These are phyloP conservation scores for Phanerochaete carnosa DNA, from an alignment of 768 basidiomycete genomes.

Conservation along the genomic window DNA sequence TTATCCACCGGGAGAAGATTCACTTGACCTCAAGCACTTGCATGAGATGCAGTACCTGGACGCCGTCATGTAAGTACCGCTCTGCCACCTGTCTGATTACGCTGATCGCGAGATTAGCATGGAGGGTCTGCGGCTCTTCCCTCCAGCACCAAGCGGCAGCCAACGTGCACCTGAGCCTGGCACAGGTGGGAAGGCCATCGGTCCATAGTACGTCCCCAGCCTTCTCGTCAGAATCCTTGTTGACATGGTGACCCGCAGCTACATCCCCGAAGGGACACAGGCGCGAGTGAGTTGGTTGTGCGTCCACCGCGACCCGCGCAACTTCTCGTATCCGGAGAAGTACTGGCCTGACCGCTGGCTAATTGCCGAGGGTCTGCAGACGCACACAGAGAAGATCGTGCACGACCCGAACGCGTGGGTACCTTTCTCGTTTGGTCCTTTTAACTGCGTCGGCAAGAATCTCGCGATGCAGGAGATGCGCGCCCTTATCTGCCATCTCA, in stretches of 20 bases:
- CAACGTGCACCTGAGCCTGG: conserved; percentile 34
- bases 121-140: conserved; percentile 41
- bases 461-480: conserved; percentile 38
- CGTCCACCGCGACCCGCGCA: conserved; percentile 39
- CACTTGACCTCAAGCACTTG: conserved; percentile 10
- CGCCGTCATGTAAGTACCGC: conserved; percentile 18
- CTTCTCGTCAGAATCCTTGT: conserved; percentile 14
- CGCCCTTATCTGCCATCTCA: conserved; percentile 25
- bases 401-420: conserved; percentile 33
- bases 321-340: conserved; percentile 37
- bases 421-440: conserved; percentile 45
- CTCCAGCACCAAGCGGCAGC: conserved; percentile 36
- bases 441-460: conserved; percentile 47
- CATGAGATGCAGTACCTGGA: conserved; percentile 22
- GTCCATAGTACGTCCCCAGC: conserved; percentile 4
- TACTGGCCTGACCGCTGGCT: conserved; percentile 45
- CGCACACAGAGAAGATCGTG: conserved; percentile 5
- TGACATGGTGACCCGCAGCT: conserved; percentile 11
- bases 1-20: conserved; percentile 33
- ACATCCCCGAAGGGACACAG: conserved; percentile 13
- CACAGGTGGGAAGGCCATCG: conserved; percentile 11
- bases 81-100: background rate
- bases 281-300: conserved; percentile 33
- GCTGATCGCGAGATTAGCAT: conserved; percentile 29
- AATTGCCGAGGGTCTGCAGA: conserved; percentile 7